Evolutionary conservation across 2,329 filamentous ascomycete species (phyloP).

Genomic region (Cordyceps javanica): DNA sequence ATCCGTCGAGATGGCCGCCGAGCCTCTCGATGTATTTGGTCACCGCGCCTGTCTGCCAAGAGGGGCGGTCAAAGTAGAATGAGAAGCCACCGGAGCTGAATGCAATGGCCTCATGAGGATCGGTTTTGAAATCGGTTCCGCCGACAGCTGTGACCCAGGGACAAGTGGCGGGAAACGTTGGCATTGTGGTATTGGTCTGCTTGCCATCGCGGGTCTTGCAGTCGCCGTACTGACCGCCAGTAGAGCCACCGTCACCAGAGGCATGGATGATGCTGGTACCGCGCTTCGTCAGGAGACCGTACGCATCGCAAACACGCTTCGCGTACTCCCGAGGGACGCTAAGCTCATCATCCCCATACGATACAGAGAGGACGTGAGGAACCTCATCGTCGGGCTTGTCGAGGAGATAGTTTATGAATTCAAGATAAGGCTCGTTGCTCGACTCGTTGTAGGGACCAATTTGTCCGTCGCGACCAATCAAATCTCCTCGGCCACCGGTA

Average conservation of each 20-base stretch:
- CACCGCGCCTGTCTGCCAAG: slow-evolving; percentile 35
- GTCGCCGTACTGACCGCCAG: neutral
- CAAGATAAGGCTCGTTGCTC: slow-evolving; percentile 43
- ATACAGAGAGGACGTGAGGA: slow-evolving; percentile 30
- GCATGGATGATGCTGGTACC: slow-evolving; percentile 24
- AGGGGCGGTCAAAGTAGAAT: slow-evolving; percentile 36
- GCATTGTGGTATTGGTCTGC: slow-evolving; percentile 46
- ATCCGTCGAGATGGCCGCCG: slow-evolving; percentile 35
- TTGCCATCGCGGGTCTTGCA: slow-evolving; percentile 52
- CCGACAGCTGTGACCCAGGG: slow-evolving; percentile 30
- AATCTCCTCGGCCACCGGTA: slow-evolving; percentile 31
- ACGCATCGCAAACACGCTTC: slow-evolving; percentile 23
- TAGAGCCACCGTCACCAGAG: slow-evolving; percentile 24
- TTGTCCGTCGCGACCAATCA: slow-evolving; percentile 21
- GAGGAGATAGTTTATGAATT: slow-evolving; percentile 38
- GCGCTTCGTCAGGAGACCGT: slow-evolving; percentile 27
- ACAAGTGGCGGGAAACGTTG: slow-evolving; percentile 46
- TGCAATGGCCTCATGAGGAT: slow-evolving; percentile 30
- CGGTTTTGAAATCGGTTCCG: slow-evolving; percentile 32
- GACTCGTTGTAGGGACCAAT: neutral
- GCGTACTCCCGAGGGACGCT: slow-evolving; percentile 25
- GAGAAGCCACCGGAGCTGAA: slow-evolving; percentile 39
- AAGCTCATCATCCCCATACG: slow-evolving; percentile 30
- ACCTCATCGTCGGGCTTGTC: slow-evolving; percentile 24
- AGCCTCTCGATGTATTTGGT: slow-evolving; percentile 33